Percentiles rank a stretch among this genome's conserved stretches.
Conservation (phyloP, 805 yeast genomes). For the Pichia californica region DNA sequence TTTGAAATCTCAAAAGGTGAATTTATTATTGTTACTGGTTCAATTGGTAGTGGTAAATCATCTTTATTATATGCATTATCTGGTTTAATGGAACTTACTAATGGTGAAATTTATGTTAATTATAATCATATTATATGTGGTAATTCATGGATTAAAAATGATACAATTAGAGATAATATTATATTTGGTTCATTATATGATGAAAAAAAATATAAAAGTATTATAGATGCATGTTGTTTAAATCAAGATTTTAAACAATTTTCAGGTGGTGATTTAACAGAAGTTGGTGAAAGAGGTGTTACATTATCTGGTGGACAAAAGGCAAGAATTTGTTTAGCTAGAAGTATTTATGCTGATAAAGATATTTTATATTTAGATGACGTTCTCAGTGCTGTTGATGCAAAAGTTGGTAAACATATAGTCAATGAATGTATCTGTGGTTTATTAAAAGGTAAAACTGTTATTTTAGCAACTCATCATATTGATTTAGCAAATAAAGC, state of each 20-base stretch:
- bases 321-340: constrained; percentile 64
- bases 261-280: constrained; percentile 71
- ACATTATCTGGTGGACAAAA: constrained; percentile 88
- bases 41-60: constrained; percentile 62
- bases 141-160: constrained; percentile 78
- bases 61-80: constrained; percentile 65
- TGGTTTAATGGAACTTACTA: constrained; percentile 57
- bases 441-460: constrained; percentile 48
- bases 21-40: constrained; percentile 69
- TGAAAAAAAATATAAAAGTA: constrained; percentile 41
- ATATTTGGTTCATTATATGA: constrained; percentile 56
- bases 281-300: constrained; percentile 82
- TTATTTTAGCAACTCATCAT: constrained; percentile 81
- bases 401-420: constrained; percentile 56
- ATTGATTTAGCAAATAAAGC: constrained; percentile 61
- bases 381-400: constrained; percentile 65
- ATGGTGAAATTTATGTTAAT: constrained; percentile 46
- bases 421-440: constrained; percentile 59
- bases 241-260: constrained; percentile 56
- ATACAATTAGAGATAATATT: constrained; percentile 70
- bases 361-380: constrained; percentile 61
- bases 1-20: constrained; percentile 56
- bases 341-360: constrained; percentile 59
- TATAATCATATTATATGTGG: constrained; percentile 55
- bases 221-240: constrained; percentile 62